A percentile compares a stretch with the other conserved stretches of the same genome.
These are phyloP conservation scores for Inga oerstediana DNA, from an alignment of 306 rosid species.

Conservation along the genomic window DNA sequence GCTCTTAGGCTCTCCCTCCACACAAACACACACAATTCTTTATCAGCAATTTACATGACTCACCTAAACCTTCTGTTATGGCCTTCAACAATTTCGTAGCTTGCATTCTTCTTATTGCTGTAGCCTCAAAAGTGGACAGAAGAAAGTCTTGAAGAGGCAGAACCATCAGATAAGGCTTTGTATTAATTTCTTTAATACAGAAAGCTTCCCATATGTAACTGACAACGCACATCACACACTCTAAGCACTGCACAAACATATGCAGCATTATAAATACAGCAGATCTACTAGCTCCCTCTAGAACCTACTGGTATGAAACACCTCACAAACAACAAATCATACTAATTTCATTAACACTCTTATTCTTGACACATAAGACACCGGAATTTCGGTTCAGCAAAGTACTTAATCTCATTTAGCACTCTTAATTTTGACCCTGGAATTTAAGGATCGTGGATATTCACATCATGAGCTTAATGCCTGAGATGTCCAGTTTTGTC, in stretches of 20 bases:
- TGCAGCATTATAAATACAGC: slow-evolving; percentile 2
- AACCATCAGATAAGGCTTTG: slow-evolving; percentile 12
- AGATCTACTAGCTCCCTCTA: slow-evolving; percentile 16
- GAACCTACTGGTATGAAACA: slow-evolving; percentile 5
- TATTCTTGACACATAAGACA: neutral
- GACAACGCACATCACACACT: slow-evolving; percentile 16
- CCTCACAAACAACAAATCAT: slow-evolving; percentile 21
- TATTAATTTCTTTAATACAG: slow-evolving; percentile 15
- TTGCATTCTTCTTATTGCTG: neutral
- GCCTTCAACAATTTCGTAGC: neutral
- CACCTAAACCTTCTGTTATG: neutral
- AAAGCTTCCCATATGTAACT: slow-evolving; percentile 14
- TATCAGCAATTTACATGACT: neutral
- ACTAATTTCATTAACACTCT: slow-evolving; percentile 21
- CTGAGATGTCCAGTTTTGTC: slow-evolving; percentile 1
- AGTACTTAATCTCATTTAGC: slow-evolving; percentile 28
- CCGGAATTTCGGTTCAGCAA: slow-evolving; percentile 21
- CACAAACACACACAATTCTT: neutral
- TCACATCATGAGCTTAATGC: neutral
- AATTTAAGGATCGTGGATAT: slow-evolving; percentile 25
- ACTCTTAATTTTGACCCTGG: slow-evolving; percentile 46
- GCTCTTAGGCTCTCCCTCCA: no score
- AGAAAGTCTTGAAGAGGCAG: slow-evolving; percentile 7
- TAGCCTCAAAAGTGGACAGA: slow-evolving; percentile 8
- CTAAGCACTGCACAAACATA: neutral